A percentile compares a stretch with the other conserved stretches of the same genome.
phyloP scores from a whole-genome alignment of 495 filamentous ascomycete genomes.

The Penicillium nucicola region DNA sequence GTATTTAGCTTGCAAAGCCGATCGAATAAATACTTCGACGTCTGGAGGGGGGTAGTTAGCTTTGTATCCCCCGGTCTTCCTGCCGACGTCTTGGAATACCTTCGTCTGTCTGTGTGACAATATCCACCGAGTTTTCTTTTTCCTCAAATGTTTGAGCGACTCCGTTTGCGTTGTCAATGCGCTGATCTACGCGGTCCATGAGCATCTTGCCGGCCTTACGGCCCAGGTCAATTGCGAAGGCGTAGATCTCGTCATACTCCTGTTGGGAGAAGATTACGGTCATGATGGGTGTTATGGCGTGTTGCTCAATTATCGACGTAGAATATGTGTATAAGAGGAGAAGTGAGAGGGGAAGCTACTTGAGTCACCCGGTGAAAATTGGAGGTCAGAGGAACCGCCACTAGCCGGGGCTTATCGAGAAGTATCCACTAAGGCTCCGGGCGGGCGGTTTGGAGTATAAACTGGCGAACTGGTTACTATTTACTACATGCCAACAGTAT shows the following conservation, averaged over 20 bases:
- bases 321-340: neutral
- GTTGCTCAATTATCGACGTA: neutral
- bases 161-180: slow-evolving; percentile 26
- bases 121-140: slow-evolving; percentile 68
- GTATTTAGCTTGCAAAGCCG: slow-evolving; percentile 51
- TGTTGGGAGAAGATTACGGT: slow-evolving; percentile 24
- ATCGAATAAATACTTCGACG: slow-evolving; percentile 63
- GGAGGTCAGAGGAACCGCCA: slow-evolving; percentile 12
- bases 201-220: slow-evolving; percentile 61
- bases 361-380: slow-evolving; percentile 21
- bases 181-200: slow-evolving; percentile 47
- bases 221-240: slow-evolving; percentile 61
- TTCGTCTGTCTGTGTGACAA: slow-evolving; percentile 69
- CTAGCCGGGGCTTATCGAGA: slow-evolving; percentile 22
- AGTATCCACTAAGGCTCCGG: slow-evolving; percentile 10
- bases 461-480: no score
- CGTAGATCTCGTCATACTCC: slow-evolving; percentile 59
- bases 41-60: slow-evolving; percentile 42
- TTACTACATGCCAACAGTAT: no score
- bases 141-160: slow-evolving; percentile 29
- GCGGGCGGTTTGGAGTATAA: no score
- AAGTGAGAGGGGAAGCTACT: neutral
- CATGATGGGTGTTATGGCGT: slow-evolving; percentile 9
- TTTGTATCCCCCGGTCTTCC: neutral
- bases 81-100: slow-evolving; percentile 36